Evolutionary conservation across 805 yeast species (phyloP), one percentile per base, ranked within the genome.

Genomic region (Saturnispora dispora): DNA sequence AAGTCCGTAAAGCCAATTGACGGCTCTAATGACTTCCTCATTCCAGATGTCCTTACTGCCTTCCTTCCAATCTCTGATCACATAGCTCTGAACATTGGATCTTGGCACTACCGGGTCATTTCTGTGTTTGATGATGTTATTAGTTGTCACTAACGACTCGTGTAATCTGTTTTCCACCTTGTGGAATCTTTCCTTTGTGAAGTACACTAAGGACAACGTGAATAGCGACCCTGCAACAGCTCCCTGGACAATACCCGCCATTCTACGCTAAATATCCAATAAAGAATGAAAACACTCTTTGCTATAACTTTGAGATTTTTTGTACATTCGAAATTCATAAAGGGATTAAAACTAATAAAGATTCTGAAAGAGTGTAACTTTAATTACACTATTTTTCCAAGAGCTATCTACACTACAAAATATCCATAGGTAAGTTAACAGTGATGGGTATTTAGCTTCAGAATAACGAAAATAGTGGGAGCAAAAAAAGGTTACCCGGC

Each of bases 21-120:
- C 86, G 53, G 77, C 75, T 43, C 70, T 71, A 52, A 83, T 73
- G 50, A 86, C 75, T 62, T 85, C 90, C 44, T 78, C 81, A 61
- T 86, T 83, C 95, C 95, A 86, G 41, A 85, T 72, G 60, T 86
- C 95, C 57, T 82, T 84, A 54, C 77, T 71, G 0, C 89, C 82
- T 64, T 87, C 89, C 9, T 60, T 60, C 32, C 79, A 54, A 10
- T 71, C 66, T 30, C 85, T 73, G 28, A 74, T 68, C 52, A 71
- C 65, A 52, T 79, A 79, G 20, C 70, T 61, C 45, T 71, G 62
- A 30, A 75, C 74, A 49, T 73, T 68, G 6, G 71, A 60, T 27
- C 75, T 66, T 55, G 76, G 77, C 33, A 71, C 68, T 32, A 77
- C 71, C 13, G 76, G 66, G 48, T 77, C 73, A 44, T 82, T 77